Conservation (phyloP, 1,284 basidiomycete species). For the Ganoderma meredithae region DNA sequence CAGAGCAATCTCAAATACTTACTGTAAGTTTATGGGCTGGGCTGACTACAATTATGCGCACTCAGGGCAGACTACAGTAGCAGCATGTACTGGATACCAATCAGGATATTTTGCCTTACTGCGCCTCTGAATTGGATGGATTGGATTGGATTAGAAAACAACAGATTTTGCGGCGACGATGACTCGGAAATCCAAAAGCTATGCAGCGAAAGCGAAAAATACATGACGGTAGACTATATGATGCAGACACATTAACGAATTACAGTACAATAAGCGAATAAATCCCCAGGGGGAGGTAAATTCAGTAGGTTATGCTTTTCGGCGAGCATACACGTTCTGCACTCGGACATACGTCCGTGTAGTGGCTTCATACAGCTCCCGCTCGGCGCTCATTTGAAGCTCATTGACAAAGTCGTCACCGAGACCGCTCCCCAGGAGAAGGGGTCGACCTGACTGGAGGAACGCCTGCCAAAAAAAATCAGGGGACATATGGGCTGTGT, state of each 20-base stretch:
- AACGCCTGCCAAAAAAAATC: constrained; percentile 55
- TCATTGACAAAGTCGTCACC: constrained; percentile 57
- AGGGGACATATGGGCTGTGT: not conserved
- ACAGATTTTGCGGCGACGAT: not conserved
- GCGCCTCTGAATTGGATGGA: not conserved
- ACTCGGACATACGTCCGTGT: constrained; percentile 59
- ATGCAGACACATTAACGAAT: constrained; percentile 13
- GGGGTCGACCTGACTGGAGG: constrained; percentile 66
- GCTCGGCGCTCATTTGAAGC: constrained; percentile 55
- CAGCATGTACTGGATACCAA: no score
- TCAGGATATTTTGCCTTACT: no score
- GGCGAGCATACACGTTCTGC: constrained; percentile 64
- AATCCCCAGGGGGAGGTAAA: not conserved
- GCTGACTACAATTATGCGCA: no score
- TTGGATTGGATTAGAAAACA: not conserved
- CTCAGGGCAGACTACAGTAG: no score
- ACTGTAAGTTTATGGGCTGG: no score
- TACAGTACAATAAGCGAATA: constrained; percentile 13
- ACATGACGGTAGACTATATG: constrained; percentile 18
- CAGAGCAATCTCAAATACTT: not conserved
- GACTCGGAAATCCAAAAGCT: not conserved
- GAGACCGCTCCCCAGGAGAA: constrained; percentile 69
- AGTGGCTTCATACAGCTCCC: constrained; percentile 59
- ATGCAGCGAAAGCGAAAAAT: constrained; percentile 13
- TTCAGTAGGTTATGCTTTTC: constrained; percentile 44